Conservation (phyloP, 169 alveolate species). For the Plasmodium malariae region DNA sequence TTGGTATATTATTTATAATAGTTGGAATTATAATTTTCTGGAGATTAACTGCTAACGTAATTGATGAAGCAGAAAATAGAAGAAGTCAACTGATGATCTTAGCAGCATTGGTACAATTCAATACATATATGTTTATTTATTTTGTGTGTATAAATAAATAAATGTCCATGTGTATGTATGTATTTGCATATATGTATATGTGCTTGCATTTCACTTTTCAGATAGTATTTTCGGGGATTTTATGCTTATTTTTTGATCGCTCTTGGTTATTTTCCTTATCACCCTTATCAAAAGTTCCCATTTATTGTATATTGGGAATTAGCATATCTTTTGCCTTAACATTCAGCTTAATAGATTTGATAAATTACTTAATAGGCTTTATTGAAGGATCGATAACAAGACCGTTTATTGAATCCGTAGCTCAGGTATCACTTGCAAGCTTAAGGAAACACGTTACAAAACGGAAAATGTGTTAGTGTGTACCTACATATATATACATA, state of each 20-base stretch:
- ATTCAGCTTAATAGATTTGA: constrained; percentile 93
- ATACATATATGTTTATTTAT: neutral
- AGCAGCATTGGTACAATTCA: constrained; percentile 85
- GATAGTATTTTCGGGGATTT: constrained; percentile 91
- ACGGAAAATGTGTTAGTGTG: neutral
- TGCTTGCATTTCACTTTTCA: constrained; percentile 13
- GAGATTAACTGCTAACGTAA: constrained; percentile 85
- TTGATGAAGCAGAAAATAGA: constrained; percentile 79
- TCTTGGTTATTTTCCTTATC: constrained; percentile 92
- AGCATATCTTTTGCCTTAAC: constrained; percentile 95
- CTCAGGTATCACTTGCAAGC: constrained; percentile 83
- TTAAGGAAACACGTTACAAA: constrained; percentile 4
- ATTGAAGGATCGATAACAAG: constrained; percentile 88
- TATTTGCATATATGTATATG: neutral
- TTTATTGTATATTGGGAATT: constrained; percentile 95
- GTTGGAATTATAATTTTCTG: constrained; percentile 93
- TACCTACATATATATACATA: neutral
- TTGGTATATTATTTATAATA: constrained; percentile 91
- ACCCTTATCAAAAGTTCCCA: constrained; percentile 89
- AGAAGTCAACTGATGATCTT: constrained; percentile 79
- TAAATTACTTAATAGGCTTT: constrained; percentile 91
- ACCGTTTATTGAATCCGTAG: constrained; percentile 91
- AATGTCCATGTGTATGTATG: neutral
- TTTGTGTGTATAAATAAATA: constrained; percentile 11
- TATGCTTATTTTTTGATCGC: constrained; percentile 93